Evolutionary conservation across 1,139 yeast genomes (phyloP), one percentile per base, ranked within the genome.

Genomic region (Meyerozyma smithsonii): DNA sequence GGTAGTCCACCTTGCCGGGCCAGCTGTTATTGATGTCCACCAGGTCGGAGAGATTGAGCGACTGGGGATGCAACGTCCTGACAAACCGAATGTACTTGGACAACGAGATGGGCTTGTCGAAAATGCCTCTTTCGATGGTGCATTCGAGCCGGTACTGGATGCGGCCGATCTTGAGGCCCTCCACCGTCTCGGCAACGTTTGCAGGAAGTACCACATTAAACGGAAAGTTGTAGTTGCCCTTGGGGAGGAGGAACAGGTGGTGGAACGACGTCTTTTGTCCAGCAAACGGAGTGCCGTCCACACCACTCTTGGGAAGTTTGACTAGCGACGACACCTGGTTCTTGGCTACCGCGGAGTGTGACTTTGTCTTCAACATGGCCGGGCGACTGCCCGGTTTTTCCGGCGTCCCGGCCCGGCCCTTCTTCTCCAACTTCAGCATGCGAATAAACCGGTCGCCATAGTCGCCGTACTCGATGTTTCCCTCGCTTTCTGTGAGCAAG

Each of bases 191-290:
- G 2, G 83, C 74, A 0, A 78, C 56, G 47, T 76, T 76, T 2
- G 81, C 73, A 0, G 90, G 89, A 10, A 84, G 56, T 14, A 62
- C 59, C 5, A 75, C 66, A 28, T 58, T 61, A 54, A 83, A 84
- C 0, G 90, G 90, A 28, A 84, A 56, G 46, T 76, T 78, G 51
- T 83, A 83, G 52, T 81, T 81, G 0, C 90, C 90, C 42, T 72
- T 68, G 0, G 82, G 82, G 23, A 83, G 61, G 11, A 72, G 58
- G 50, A 73, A 79, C n/a, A 68, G 64, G 49, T 57, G 64, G 37
- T 51, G 51, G 10, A 51, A 44, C 8, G 59, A 52, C 2, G 54
- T 49, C 14, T 44, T 45, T 5, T 36, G 42, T 38, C 56, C 53
- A 35, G 58, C 58, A 43, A 66, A 69, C 4, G 75, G 75, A 4